Evolutionary conservation across 345 rosid species (phyloP).

Genomic region (Litchi chinensis): DNA sequence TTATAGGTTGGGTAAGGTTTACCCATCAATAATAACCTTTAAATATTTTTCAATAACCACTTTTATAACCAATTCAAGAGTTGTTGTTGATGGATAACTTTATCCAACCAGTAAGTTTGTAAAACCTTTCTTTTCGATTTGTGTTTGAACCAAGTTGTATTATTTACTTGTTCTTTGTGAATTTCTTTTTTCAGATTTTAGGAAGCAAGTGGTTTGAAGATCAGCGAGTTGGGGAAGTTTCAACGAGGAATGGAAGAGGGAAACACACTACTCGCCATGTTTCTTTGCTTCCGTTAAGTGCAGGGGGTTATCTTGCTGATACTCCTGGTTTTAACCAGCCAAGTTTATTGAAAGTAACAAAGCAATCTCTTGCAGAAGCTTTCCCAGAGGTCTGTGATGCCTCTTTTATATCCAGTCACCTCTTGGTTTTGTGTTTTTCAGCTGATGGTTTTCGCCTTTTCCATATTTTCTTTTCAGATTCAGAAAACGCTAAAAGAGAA

Average conservation of each 20-base stretch:
- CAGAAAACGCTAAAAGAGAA: slow-evolving; percentile 40
- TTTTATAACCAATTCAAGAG: too few species aligned
- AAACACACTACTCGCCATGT: slow-evolving; percentile 92
- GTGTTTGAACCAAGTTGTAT: background rate
- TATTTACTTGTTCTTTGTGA: background rate
- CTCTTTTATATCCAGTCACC: background rate
- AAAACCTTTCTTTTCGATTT: background rate
- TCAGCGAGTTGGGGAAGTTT: slow-evolving; percentile 86
- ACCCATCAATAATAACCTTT: too few species aligned
- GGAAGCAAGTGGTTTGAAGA: slow-evolving; percentile 82
- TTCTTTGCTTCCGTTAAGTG: slow-evolving; percentile 71
- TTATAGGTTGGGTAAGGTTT: too few species aligned
- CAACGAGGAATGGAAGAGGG: slow-evolving; percentile 80
- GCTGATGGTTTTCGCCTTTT: background rate
- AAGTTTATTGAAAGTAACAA: slow-evolving; percentile 84
- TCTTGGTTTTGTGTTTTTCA: background rate
- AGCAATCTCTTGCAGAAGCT: slow-evolving; percentile 74
- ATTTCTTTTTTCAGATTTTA: slow-evolving; percentile 43
- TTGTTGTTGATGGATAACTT: too few species aligned
- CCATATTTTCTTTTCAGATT: slow-evolving; percentile 42
- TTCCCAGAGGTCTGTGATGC: slow-evolving; percentile 81
- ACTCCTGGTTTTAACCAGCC: slow-evolving; percentile 98
- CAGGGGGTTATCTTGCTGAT: slow-evolving; percentile 88
- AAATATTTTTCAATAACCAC: too few species aligned
- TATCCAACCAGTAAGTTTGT: too few species aligned